Evolutionary conservation across 768 basidiomycete species (phyloP), one percentile per base, ranked within the genome.

Genomic region (Ramaria rubella): DNA sequence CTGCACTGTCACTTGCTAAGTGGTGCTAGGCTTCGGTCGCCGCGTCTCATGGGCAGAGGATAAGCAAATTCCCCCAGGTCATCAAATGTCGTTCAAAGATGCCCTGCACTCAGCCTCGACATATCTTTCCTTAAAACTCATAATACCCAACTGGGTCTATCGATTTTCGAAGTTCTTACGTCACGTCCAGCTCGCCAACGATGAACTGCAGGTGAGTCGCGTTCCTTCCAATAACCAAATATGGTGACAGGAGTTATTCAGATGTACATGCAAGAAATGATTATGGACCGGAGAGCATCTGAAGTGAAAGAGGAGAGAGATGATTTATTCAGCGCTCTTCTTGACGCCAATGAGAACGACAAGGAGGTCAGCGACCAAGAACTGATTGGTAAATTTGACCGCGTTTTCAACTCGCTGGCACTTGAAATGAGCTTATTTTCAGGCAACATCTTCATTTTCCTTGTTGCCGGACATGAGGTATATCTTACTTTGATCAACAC

Each of bases 191-290:
- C 26, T 48, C 9, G 65, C 66, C 31, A 65, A 64, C 29, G 58
- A 63, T 4, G 70, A 72, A 48, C 63, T 72, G 14, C 57, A 60
- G 40, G 17, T 36, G 17, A 17, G 17, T 8, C 34, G 34, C 34
- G 7, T 8, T 8, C 7, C 34, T 36, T 8, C 7, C 7, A 36
- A 36, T 7, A 36, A 17, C 34, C 17, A 36, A 36, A 8, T 36
- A 36, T 17, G 34, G 34, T 36, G 17, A 36, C 17, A 36, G 34
- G 34, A 36, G 7, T 36, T 17, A 36, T 36, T 36, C 34, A 38
- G 76, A 60, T 17, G 43, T 80, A 79, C 56, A 75, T 82, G 72
- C 57, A 62, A 3, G 80, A 81, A 62, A 82, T 82, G 80, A 79
- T 82, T 49, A 63, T 67, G 19, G 73, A 71, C 31, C 75, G 80